A percentile compares a stretch with the other conserved stretches of the same genome.
These are phyloP conservation scores for Geotrichum australiense DNA, from an alignment of 1,139 yeast species.

Conservation along the genomic window DNA sequence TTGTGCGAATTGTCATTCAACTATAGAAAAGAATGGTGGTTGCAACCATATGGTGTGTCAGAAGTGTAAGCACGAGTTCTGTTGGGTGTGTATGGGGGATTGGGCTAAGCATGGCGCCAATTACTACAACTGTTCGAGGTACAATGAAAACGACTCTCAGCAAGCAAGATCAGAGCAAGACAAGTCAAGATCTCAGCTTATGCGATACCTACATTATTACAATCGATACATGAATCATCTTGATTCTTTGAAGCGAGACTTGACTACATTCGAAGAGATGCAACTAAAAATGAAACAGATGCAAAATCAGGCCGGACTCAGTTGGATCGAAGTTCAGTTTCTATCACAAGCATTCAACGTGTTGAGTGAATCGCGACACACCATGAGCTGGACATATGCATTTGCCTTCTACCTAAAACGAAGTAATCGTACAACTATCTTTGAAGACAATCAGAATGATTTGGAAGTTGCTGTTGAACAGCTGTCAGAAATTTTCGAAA, in stretches of 20 bases:
- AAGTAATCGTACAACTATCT: conserved; percentile 42
- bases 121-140: conserved; percentile 63
- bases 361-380: conserved; percentile 62
- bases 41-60: conserved; percentile 93
- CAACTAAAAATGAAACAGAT: conserved; percentile 58
- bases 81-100: conserved; percentile 83
- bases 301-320: conserved; percentile 56
- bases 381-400: conserved; percentile 88
- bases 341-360: conserved; percentile 63
- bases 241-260: conserved; percentile 68
- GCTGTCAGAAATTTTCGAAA: conserved; percentile 58
- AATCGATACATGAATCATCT: conserved; percentile 73
- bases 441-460: conserved; percentile 69
- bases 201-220: conserved; percentile 71
- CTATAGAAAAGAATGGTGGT: conserved; percentile 80
- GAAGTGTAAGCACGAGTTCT: conserved; percentile 71
- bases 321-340: conserved; percentile 90
- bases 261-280: conserved; percentile 52
- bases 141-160: conserved; percentile 39
- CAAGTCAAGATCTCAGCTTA: conserved; percentile 40
- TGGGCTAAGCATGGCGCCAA: conserved; percentile 70
- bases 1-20: conserved; percentile 61
- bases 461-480: conserved; percentile 72
- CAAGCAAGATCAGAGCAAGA: conserved; percentile 33
- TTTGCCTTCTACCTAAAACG: conserved; percentile 61